Base-by-base conservation (phyloP, 495 filamentous ascomycete genomes). In the Annulohypoxylon stygium region DNA sequence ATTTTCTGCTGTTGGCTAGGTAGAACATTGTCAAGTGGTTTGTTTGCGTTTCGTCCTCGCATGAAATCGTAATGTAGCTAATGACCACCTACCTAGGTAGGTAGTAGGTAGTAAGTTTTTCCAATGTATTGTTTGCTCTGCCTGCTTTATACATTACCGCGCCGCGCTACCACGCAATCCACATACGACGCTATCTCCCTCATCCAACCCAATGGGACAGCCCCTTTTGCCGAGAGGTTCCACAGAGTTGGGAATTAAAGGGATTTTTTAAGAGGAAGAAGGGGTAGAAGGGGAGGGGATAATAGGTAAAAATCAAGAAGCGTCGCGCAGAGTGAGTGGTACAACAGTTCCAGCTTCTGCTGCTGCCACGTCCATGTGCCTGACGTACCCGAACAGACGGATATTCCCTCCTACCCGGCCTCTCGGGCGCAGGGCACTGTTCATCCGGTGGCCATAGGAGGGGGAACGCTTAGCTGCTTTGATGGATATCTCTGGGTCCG, bases 151-250 rank as follows among this genome's bases (percentile, higher is more conserved):
- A 45, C 30, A 30, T 30, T 30, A 6, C 54, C 54, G 25, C 50
- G 48, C 50, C 25, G 50, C 50, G 50, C 50, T 54, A 59, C 48
- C 34, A 26, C 14, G 43, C 33, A 58, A 61, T 65, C 68, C 68
- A 65, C 68, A 70, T 60, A 65, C 30, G 34, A 51, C 43, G 39
- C 43, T 51, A 23, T 41, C 7, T 26, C 8, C 12, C 12, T 16
- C 12, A 43, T 53, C 69, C 71, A 70, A 25, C 63, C 72, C 72
- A 75, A 75, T 75, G 72, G 62, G 67, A 67, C 72, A 6, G 12
- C 26, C 41, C 26, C 63, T 67, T 67, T 70, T 75, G 72, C 72
- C 72, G 72, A 75, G 51, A 67, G 67, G 72, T 75, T 67, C 67
- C 72, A 75, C 72, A 70, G 72, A 41, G 57, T 65, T 70, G 72